A percentile compares a stretch with the other conserved stretches of the same genome.
phyloP scores from a whole-genome alignment of 345 rosid species.

The Laguncularia racemosa region DNA sequence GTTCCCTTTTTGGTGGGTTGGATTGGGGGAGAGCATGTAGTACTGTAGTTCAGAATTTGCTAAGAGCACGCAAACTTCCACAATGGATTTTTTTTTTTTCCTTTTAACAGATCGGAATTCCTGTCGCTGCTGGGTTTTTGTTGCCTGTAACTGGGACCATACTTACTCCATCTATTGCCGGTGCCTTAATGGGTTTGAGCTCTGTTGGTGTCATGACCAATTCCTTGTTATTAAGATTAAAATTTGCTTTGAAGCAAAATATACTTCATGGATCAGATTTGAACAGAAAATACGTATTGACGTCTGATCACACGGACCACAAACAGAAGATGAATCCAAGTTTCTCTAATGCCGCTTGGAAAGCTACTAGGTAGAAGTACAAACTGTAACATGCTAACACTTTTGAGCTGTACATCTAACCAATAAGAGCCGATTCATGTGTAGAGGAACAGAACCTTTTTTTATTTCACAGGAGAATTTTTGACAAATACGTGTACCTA shows the following conservation, averaged over 20 bases:
- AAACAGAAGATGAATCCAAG: too few species aligned
- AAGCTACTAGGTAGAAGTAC: too few species aligned
- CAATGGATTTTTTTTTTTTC: not conserved
- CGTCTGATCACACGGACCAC: too few species aligned
- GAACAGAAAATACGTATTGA: too few species aligned
- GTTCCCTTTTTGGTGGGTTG: constrained; percentile 1
- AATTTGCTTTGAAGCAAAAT: constrained; percentile 39
- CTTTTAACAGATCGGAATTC: constrained; percentile 63
- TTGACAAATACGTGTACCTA: too few species aligned
- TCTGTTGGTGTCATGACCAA: constrained; percentile 92
- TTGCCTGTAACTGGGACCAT: constrained; percentile 80
- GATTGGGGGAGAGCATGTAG: not conserved
- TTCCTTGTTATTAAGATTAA: constrained; percentile 67
- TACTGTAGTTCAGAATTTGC: not conserved
- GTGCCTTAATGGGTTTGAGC: constrained; percentile 96
- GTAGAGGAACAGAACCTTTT: too few species aligned
- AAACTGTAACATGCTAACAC: too few species aligned
- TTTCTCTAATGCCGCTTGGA: too few species aligned
- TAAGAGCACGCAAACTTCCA: not conserved
- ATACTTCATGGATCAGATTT: too few species aligned
- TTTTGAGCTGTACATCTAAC: too few species aligned
- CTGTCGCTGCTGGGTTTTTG: constrained; percentile 85
- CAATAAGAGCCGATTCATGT: too few species aligned
- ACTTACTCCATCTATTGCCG: constrained; percentile 92
- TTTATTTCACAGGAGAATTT: too few species aligned